These are phyloP conservation scores for Geotrichum fermentans DNA, from an alignment of 1,139 yeast genomes.

Conservation along the genomic window DNA sequence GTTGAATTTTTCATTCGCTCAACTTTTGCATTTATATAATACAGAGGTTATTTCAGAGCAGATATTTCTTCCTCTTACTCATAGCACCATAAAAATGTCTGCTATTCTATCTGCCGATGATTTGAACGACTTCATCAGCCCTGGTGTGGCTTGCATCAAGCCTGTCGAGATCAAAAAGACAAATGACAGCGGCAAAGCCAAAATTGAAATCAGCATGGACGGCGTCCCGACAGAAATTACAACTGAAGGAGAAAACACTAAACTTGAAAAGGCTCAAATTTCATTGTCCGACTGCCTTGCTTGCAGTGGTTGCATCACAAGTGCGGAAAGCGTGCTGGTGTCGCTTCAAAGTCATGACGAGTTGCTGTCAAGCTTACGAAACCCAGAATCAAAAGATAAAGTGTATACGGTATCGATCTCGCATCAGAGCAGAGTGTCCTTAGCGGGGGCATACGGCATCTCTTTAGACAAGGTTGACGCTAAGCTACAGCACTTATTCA, in stretches of 20 bases:
- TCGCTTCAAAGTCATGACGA: constrained; percentile 88
- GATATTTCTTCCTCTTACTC: too few species aligned
- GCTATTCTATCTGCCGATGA: constrained; percentile 84
- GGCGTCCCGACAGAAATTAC: constrained; percentile 71
- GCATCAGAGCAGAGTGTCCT: constrained; percentile 79
- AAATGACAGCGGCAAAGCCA: constrained; percentile 43
- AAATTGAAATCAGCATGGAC: constrained; percentile 58
- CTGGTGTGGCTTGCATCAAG: constrained; percentile 91
- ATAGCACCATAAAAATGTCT: too few species aligned
- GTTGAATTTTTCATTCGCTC: background rate
- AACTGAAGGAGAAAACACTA: constrained; percentile 50
- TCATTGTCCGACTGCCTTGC: constrained; percentile 91
- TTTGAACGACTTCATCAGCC: constrained; percentile 87
- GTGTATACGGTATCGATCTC: constrained; percentile 73
- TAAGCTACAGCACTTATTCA: constrained; percentile 54
- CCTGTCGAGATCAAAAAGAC: constrained; percentile 55
- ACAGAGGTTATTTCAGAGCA: too few species aligned
- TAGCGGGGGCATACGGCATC: constrained; percentile 63
- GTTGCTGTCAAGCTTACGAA: constrained; percentile 54
- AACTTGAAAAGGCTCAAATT: constrained; percentile 76
- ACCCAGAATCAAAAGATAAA: constrained; percentile 32
- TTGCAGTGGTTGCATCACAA: constrained; percentile 94
- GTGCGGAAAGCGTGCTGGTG: constrained; percentile 89
- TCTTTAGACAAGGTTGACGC: constrained; percentile 56
- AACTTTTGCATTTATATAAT: too few species aligned